Conservation (phyloP, 805 yeast species). For the Ogataea pilisensis region DNA sequence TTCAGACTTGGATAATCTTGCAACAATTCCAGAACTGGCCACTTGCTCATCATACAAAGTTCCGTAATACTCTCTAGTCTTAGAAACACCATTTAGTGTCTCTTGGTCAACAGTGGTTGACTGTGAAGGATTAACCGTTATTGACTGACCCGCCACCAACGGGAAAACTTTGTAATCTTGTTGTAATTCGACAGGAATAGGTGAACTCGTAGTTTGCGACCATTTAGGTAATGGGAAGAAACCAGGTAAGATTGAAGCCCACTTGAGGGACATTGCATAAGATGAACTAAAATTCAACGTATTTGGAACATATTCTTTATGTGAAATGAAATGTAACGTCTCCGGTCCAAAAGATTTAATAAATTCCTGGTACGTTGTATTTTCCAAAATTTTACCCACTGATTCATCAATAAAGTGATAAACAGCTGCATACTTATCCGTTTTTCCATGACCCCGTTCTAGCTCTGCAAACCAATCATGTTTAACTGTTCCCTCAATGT, state of each 20-base stretch:
- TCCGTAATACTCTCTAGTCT: slow-evolving; percentile 23
- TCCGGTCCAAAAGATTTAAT: slow-evolving; percentile 49
- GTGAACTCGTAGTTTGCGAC: slow-evolving; percentile 26
- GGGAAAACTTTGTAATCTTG: slow-evolving; percentile 22
- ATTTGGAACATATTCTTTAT: slow-evolving; percentile 59
- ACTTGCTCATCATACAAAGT: slow-evolving; percentile 28
- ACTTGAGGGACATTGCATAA: slow-evolving; percentile 48
- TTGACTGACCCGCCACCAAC: slow-evolving; percentile 26
- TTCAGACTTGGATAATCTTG: slow-evolving; percentile 7
- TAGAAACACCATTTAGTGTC: slow-evolving; percentile 7
- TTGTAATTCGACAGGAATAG: slow-evolving; percentile 20
- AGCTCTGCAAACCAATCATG: slow-evolving; percentile 22
- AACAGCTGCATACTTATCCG: slow-evolving; percentile 41
- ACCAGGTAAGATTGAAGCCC: slow-evolving; percentile 48
- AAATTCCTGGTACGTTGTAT: slow-evolving; percentile 43
- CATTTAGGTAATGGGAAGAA: slow-evolving; percentile 40
- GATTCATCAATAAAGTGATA: slow-evolving; percentile 75
- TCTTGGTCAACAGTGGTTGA: slow-evolving; percentile 3
- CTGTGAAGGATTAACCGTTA: slow-evolving; percentile 19
- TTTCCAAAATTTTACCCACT: slow-evolving; percentile 35
- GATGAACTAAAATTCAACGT: slow-evolving; percentile 54
- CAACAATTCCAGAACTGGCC: slow-evolving; percentile 6
- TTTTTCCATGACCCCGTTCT: slow-evolving; percentile 8
- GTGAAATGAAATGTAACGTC: slow-evolving; percentile 68
- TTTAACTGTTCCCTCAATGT: slow-evolving; percentile 33